Evolutionary conservation across 768 basidiomycete genomes (phyloP).

Genomic region (Tephrocybe sp.): DNA sequence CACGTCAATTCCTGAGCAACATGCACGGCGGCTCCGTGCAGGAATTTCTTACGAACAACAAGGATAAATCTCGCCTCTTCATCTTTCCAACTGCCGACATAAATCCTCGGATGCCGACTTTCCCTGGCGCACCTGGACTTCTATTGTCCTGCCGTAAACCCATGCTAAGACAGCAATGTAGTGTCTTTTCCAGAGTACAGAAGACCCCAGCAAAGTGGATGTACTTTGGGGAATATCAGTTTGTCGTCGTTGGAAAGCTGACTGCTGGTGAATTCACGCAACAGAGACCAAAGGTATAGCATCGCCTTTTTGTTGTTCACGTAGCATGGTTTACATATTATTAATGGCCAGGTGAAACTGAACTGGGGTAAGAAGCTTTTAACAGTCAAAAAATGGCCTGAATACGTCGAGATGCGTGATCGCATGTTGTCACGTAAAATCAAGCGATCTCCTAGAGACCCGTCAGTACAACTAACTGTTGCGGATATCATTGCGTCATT

Average conservation of each 20-base stretch:
- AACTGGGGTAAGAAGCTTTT: constrained; percentile 19
- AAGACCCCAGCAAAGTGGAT: constrained; percentile 16
- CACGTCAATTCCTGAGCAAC: constrained; percentile 5
- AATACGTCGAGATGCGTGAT: constrained; percentile 24
- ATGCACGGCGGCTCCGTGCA: constrained; percentile 1
- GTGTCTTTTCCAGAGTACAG: constrained; percentile 17
- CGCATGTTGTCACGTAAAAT: constrained; percentile 24
- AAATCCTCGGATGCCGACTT: constrained; percentile 22
- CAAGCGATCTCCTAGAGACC: neutral
- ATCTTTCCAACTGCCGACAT: constrained; percentile 21
- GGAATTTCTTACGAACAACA: neutral
- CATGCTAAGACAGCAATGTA: constrained; percentile 18
- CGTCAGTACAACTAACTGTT: neutral
- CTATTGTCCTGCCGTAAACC: constrained; percentile 22
- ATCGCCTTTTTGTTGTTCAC: neutral
- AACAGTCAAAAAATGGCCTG: constrained; percentile 10
- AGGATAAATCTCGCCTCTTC: neutral
- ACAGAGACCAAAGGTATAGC: constrained; percentile 14
- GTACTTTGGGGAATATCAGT: constrained; percentile 27
- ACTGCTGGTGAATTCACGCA: constrained; percentile 17
- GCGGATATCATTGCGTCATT: constrained; percentile 6
- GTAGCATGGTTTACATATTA: neutral
- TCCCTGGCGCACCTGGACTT: constrained; percentile 24
- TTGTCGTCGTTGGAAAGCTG: constrained; percentile 19
- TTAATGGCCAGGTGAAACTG: constrained; percentile 15